Conservation (phyloP, 768 basidiomycete genomes). For the Leucosporidium creatinivorum region DNA sequence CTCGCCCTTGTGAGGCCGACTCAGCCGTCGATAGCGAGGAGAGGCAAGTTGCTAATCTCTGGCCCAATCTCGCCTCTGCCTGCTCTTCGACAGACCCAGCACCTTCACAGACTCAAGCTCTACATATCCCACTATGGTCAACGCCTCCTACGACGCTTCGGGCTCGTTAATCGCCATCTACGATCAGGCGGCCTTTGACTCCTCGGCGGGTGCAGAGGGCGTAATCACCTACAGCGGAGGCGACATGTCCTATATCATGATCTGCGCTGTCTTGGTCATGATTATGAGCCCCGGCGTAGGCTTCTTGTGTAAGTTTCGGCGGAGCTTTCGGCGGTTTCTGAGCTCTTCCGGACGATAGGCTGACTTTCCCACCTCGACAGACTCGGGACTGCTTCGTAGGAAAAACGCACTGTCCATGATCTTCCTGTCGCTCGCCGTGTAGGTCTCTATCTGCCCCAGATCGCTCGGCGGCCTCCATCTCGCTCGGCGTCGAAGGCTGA, state of each 20-base stretch:
- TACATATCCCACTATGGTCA: constrained; percentile 41
- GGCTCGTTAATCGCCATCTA: constrained; percentile 4
- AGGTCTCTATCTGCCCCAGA: not conserved
- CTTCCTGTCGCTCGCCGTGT: constrained; percentile 39
- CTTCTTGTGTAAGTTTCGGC: too few species aligned
- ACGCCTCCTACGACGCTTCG: constrained; percentile 45
- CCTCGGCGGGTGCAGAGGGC: not conserved
- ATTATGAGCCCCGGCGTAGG: not conserved
- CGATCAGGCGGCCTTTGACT: not conserved
- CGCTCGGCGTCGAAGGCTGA: too few species aligned
- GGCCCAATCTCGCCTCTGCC: too few species aligned
- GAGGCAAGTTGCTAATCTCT: too few species aligned
- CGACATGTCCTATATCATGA: not conserved
- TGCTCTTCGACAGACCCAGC: too few species aligned
- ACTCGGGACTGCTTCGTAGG: constrained; percentile 21
- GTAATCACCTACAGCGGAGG: not conserved
- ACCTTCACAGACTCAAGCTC: too few species aligned
- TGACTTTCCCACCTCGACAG: not conserved
- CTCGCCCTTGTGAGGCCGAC: too few species aligned
- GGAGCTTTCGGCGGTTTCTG: not conserved
- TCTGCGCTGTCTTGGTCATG: not conserved
- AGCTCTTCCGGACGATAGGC: not conserved
- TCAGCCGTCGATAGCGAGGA: too few species aligned
- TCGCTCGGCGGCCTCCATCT: too few species aligned
- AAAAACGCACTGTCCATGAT: constrained; percentile 46